Evolutionary conservation across 495 filamentous ascomycete genomes (phyloP), one percentile per base, ranked within the genome.

Genomic region (Penicillium argentinense): DNA sequence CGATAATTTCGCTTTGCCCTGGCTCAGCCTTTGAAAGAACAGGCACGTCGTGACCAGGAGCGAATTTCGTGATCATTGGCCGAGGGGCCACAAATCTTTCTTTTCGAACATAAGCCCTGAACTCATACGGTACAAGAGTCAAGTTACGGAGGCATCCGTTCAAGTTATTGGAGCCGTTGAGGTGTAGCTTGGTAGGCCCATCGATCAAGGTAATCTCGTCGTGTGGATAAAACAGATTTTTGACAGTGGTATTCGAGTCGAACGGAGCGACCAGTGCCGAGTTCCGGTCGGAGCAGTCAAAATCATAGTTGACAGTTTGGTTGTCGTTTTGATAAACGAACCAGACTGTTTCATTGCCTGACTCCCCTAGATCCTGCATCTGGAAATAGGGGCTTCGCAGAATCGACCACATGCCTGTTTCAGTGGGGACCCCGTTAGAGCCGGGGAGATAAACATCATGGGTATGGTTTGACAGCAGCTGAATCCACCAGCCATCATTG

Each of bases 391-490:
- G 60, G 12, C 73, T 76, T 13, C 85, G 74, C 25, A 77, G 47
- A 24, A 84, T 73, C 45, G 82, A 85, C 83, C 83, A 89, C 55
- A 89, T 73, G 9, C 85, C 85, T 7, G 75, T 78, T 51, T 86
- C 82, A 5, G 85, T 86, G 0, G 72, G 66, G 0, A 76, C 67
- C 0, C 66, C 71, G 17, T 71, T 63, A 19, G 78, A 84, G 14
- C 82, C 83, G 9, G 74, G 72, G 1, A 80, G 72, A 9, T 72
- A 64, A 12, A 81, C 56, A 5, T 73, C 47, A 13, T 66, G 63
- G 11, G 81, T 86, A 45, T 82, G 69, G 25, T 81, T 86, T 5
- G 82, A 81, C 9, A 88, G 65, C 32, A 74, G 64, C 44, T 79
- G 61, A n/a, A 89, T 65, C 25, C 69, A 68, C 58, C 75, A 85